These are phyloP conservation scores for Kodamaea leandrae DNA, from an alignment of 805 yeast species.

Conservation along the genomic window DNA sequence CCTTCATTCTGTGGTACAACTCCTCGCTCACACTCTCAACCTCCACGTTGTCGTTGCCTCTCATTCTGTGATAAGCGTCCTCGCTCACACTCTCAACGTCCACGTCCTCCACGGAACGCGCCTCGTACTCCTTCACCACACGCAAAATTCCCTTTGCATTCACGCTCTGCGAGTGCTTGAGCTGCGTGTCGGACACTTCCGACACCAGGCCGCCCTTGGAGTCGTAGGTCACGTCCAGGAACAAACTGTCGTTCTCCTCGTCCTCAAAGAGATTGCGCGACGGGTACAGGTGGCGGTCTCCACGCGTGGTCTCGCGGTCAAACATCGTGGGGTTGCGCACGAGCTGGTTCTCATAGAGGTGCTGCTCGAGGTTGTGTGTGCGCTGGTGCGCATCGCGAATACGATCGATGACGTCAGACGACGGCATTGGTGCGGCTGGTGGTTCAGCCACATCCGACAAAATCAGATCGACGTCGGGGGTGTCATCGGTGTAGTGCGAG, in stretches of 20 bases:
- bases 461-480: neutral
- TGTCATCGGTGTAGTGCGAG: neutral
- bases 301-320: neutral
- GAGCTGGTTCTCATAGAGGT: conserved; percentile 7
- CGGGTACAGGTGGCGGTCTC: conserved; percentile 1
- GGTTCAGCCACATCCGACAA: neutral
- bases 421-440: conserved; percentile 2
- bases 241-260: conserved; percentile 16
- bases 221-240: conserved; percentile 13
- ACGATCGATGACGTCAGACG: neutral
- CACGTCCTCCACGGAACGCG: conserved; percentile 1
- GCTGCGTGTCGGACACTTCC: neutral
- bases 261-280: conserved; percentile 6
- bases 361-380: conserved; percentile 7
- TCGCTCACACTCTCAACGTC: neutral
- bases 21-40: neutral
- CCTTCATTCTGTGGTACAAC: too few relatives aligned
- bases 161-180: conserved; percentile 5
- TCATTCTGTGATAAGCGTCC: too few relatives aligned
- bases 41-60: conserved; percentile 1
- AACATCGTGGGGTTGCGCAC: neutral
- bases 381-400: conserved; percentile 8
- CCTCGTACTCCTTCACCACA: conserved; percentile 10
- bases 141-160: conserved; percentile 8
- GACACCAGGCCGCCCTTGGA: conserved; percentile 6